Percentiles rank a stretch among this genome's conserved stretches.
phyloP scores from a whole-genome alignment of 192 early-diverging fungal genomes.

The Gaertneriomyces semiglobifer region DNA sequence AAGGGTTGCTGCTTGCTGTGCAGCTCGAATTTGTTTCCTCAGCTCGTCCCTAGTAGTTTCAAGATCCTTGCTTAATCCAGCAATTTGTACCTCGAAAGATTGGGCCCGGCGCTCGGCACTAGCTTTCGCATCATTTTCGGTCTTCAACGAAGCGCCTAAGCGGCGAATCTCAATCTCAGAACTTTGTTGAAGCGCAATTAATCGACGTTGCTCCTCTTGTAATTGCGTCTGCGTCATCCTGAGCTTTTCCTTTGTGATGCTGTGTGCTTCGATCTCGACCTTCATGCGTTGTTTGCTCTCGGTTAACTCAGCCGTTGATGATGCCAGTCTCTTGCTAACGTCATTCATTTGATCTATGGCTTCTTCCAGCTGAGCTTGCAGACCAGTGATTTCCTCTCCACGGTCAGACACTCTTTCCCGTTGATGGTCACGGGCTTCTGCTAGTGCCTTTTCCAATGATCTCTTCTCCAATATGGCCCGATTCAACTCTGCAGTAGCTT shows the following conservation, averaged over 20 bases:
- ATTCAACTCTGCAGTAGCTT: slow-evolving; percentile 10
- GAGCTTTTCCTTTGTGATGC: slow-evolving; percentile 13
- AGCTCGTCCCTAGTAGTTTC: slow-evolving; percentile 9
- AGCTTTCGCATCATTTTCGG: not conserved
- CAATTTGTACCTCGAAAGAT: not conserved
- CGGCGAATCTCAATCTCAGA: slow-evolving; percentile 1
- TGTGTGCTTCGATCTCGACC: slow-evolving; percentile 17
- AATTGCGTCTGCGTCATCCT: not conserved
- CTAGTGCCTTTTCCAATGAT: slow-evolving; percentile 13
- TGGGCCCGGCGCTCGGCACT: not conserved
- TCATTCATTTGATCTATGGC: slow-evolving; percentile 13
- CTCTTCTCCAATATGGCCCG: not conserved
- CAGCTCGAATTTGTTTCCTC: slow-evolving; percentile 7
- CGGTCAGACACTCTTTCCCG: not conserved
- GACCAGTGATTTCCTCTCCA: slow-evolving; percentile 21
- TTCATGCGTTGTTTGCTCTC: slow-evolving; percentile 23
- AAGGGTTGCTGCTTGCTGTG: slow-evolving; percentile 12
- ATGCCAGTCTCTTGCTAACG: slow-evolving; percentile 28
- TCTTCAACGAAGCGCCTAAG: not conserved
- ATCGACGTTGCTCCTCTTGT: not conserved
- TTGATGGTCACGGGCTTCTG: slow-evolving; percentile 12
- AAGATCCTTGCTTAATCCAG: not conserved
- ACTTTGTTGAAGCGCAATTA: slow-evolving; percentile 1
- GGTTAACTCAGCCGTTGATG: slow-evolving; percentile 32
- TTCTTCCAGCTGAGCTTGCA: slow-evolving; percentile 3